Evolutionary conservation across 768 basidiomycete genomes (phyloP).

Genomic region (Xerocomellus intermedius): DNA sequence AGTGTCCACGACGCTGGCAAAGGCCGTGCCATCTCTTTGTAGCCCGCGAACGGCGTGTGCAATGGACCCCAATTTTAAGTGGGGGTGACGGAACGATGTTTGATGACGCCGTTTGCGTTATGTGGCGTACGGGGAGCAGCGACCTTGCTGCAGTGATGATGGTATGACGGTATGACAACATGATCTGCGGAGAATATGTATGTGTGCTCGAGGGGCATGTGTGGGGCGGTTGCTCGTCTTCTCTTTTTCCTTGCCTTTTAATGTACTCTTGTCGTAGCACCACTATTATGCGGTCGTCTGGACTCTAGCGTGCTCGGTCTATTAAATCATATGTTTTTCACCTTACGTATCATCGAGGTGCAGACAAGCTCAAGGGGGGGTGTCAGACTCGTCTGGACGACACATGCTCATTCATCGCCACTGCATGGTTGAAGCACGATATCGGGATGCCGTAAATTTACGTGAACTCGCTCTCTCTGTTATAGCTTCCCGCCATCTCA

Average conservation of each 20-base stretch:
- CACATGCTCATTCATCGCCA: constrained; percentile 31
- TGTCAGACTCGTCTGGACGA: constrained; percentile 5
- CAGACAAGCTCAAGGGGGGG: background rate
- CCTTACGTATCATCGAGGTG: constrained; percentile 18
- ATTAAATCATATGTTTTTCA: constrained; percentile 17
- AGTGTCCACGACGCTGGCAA: constrained; percentile 60
- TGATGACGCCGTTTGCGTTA: constrained; percentile 32
- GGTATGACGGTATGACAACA: constrained; percentile 26
- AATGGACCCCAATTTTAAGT: constrained; percentile 23
- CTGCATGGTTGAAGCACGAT: constrained; percentile 30
- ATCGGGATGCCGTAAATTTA: constrained; percentile 31
- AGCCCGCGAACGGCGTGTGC: constrained; percentile 36
- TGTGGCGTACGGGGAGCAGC: constrained; percentile 29
- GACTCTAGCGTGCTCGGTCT: constrained; percentile 15
- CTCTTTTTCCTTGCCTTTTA: constrained; percentile 7
- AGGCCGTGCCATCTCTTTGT: constrained; percentile 85
- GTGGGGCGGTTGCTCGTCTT: constrained; percentile 6
- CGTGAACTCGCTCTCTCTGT: constrained; percentile 10
- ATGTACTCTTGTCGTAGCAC: constrained; percentile 15
- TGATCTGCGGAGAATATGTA: constrained; percentile 27
- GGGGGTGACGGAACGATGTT: constrained; percentile 18
- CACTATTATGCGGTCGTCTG: constrained; percentile 11
- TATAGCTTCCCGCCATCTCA: background rate
- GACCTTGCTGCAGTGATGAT: constrained; percentile 33
- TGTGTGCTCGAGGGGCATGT: constrained; percentile 15